phyloP scores from a whole-genome alignment of 805 yeast species.

The Ogataea paradorogensis region DNA sequence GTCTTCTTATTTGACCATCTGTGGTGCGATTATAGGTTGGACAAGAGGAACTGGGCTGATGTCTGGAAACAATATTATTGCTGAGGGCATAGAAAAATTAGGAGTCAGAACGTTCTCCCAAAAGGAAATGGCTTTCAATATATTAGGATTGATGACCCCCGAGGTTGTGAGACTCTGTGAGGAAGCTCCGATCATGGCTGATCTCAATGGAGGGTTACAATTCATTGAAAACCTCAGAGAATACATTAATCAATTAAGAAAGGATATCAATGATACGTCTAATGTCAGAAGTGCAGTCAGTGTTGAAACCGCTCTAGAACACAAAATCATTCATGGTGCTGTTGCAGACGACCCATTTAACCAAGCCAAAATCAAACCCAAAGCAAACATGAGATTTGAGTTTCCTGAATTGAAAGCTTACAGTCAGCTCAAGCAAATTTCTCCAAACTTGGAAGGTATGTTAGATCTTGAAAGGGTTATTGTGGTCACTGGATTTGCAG shows the following conservation, averaged over 20 bases:
- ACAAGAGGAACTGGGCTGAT: conserved; percentile 99
- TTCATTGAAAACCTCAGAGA: conserved; percentile 89
- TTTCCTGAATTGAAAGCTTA: conserved; percentile 87
- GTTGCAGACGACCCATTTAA: conserved; percentile 82
- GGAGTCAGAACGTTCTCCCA: conserved; percentile 99
- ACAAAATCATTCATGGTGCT: conserved; percentile 80
- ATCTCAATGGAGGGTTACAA: conserved; percentile 98
- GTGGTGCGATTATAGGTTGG: conserved; percentile 99
- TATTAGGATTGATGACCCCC: conserved; percentile 90
- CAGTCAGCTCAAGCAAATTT: conserved; percentile 61
- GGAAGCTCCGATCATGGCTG: conserved; percentile 94
- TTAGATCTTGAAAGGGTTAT: conserved; percentile 87
- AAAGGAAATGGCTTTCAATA: conserved; percentile 98
- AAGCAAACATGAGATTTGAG: conserved; percentile 89
- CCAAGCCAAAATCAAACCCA: conserved; percentile 78
- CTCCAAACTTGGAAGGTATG: conserved; percentile 84
- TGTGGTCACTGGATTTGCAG: conserved; percentile 97
- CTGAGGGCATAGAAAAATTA: conserved; percentile 92
- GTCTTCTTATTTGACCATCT: conserved; percentile 88
- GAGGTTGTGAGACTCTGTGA: conserved; percentile 83
- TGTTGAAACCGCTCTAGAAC: conserved; percentile 87
- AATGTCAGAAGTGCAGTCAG: conserved; percentile 95
- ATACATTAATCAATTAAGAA: conserved; percentile 74
- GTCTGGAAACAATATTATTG: conserved; percentile 95
- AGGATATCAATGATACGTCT: conserved; percentile 72